Evolutionary conservation across 257 asterid species (phyloP), one percentile per base, ranked within the genome.

Genomic region (Lycium ferocissimum): DNA sequence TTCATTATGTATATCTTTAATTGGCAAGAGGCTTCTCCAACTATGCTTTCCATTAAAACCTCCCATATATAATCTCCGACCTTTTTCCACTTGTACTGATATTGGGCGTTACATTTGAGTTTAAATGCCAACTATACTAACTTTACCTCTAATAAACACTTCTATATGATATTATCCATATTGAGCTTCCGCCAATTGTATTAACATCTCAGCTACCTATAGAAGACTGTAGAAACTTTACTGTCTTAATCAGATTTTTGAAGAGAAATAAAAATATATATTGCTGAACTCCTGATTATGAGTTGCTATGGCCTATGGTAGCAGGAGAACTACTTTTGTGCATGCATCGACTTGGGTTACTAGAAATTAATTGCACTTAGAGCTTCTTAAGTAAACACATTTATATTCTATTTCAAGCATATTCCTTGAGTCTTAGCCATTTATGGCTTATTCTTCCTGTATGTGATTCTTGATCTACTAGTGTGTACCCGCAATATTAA

Each of bases 401-500:
- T 10, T 47, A n/a, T 76, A 26, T 14, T 78, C 65, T 45, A 78
- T 22, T 38, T 51, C 65, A 49, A 47, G 47, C 45, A 49, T 37
- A 47, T 67, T 35, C 6, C 6, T 72, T 85, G 75, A 14, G 49
- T 37, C 75, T 67, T 67, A 35, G 51, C 43, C 49, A 0, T 67
- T 35, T 2, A 66, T 66, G 35, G 47, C 47, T 67, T 22, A 13
- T 67, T 13, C 75, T 67, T 67, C 49, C 14, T 67, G 47, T 35
- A 1, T 67, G 75, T 67, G 75, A 35, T 67, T 35, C 49, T 67
- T 67, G 49, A 67, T 14, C 49, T 67, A 20, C 20, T 67, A 7
- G n/a, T n/a, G n/a, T n/a, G n/a, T 69, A 26, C 45, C 69, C 20
- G 69, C 69, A 49, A 62, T 82, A 81, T 62, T 67, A 69, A 35